phyloP scores from a whole-genome alignment of 2,329 filamentous ascomycete species.

The Shiraia bambusicola region DNA sequence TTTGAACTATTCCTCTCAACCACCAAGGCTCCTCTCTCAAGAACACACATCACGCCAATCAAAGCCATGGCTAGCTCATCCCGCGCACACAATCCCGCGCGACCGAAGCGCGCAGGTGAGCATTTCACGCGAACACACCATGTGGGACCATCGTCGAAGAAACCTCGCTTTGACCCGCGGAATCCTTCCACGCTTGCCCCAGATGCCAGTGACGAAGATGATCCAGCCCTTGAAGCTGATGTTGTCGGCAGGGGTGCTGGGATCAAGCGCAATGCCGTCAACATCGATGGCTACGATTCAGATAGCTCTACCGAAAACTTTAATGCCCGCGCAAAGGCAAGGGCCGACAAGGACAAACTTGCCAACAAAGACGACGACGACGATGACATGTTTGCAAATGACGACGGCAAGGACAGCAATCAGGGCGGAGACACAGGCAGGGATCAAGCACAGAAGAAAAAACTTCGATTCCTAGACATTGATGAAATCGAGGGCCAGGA shows the following conservation, averaged over 20 bases:
- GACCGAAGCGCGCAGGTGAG: conserved; percentile 82
- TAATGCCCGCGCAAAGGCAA: conserved; percentile 67
- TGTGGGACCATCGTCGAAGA: conserved; percentile 64
- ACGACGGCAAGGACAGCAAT: conserved; percentile 60
- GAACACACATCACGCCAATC: neutral
- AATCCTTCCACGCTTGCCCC: conserved; percentile 91
- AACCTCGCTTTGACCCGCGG: conserved; percentile 88
- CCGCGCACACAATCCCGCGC: conserved; percentile 55
- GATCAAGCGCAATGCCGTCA: conserved; percentile 90
- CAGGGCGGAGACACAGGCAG: conserved; percentile 55
- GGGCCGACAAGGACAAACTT: conserved; percentile 48
- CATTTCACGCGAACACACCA: conserved; percentile 76
- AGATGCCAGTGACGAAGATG: conserved; percentile 73
- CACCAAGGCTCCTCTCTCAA: neutral
- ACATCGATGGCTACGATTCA: conserved; percentile 94
- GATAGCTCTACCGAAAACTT: conserved; percentile 92
- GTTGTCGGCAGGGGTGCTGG: conserved; percentile 77
- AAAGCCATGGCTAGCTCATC: conserved; percentile 32
- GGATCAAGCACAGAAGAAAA: conserved; percentile 62
- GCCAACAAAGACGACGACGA: conserved; percentile 55
- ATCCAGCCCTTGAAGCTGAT: conserved; percentile 81
- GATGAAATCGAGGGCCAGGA: conserved; percentile 80
- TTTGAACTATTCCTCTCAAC: neutral
- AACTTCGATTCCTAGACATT: conserved; percentile 60
- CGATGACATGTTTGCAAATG: conserved; percentile 80